Conservation (phyloP, 306 rosid species). For the Medicago lupulina region DNA sequence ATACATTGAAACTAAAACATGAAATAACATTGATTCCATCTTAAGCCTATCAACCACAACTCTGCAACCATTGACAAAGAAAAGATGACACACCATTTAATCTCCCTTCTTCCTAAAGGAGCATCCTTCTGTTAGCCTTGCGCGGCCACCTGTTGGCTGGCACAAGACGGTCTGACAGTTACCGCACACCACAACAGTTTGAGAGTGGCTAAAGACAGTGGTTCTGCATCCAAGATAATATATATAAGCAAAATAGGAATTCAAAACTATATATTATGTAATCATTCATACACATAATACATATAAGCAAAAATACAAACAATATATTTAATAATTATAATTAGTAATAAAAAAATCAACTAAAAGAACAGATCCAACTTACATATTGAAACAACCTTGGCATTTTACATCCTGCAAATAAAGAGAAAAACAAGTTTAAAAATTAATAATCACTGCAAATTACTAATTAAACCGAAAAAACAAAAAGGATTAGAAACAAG, state of each 20-base stretch:
- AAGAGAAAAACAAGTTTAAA: background rate
- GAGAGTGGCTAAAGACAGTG: slow-evolving; percentile 64
- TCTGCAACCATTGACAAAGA: slow-evolving; percentile 19
- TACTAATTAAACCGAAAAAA: background rate
- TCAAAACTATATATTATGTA: background rate
- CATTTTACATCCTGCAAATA: slow-evolving; percentile 58
- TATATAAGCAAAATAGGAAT: background rate
- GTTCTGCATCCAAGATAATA: slow-evolving; percentile 46
- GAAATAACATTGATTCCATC: slow-evolving; percentile 21
- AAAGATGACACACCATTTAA: slow-evolving; percentile 37
- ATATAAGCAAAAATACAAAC: background rate
- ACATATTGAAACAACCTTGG: slow-evolving; percentile 68
- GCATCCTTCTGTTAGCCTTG: slow-evolving; percentile 64
- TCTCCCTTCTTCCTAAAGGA: slow-evolving; percentile 65
- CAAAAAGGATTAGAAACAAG: background rate
- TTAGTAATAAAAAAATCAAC: background rate
- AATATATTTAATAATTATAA: background rate
- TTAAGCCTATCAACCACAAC: slow-evolving; percentile 25
- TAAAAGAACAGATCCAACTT: slow-evolving; percentile 23
- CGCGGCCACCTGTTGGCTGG: slow-evolving; percentile 61
- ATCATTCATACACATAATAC: background rate
- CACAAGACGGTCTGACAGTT: slow-evolving; percentile 64
- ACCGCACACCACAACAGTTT: slow-evolving; percentile 60
- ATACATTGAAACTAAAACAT: slow-evolving; percentile 31
- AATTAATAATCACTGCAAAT: background rate